These are phyloP conservation scores for Tuber brumale DNA, from an alignment of 495 filamentous ascomycete genomes.

Conservation along the genomic window DNA sequence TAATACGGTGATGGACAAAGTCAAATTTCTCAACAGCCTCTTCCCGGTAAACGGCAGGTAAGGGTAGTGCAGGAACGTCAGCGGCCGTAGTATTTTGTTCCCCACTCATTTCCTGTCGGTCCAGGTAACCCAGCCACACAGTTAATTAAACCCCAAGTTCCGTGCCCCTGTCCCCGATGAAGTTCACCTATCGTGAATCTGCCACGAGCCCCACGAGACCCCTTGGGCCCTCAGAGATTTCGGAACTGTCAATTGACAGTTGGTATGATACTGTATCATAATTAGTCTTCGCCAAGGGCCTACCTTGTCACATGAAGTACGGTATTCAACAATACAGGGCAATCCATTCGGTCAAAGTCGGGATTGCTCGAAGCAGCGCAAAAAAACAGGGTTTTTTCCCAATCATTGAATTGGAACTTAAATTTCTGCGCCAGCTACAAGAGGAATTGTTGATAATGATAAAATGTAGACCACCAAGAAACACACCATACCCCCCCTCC, in stretches of 20 bases:
- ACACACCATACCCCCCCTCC: constrained; percentile 16
- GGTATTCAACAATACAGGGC: neutral
- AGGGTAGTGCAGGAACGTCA: neutral
- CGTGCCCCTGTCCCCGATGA: neutral
- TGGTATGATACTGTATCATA: neutral
- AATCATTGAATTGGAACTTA: neutral
- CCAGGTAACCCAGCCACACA: neutral
- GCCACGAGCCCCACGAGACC: neutral
- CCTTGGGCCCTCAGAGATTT: neutral
- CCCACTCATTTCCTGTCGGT: neutral
- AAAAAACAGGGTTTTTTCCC: neutral
- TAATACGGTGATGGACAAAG: neutral
- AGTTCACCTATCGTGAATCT: neutral
- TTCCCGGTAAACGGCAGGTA: neutral
- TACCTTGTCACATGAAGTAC: no score
- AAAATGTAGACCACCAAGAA: constrained; percentile 7
- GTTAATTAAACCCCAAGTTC: neutral
- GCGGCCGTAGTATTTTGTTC: neutral
- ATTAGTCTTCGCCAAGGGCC: neutral
- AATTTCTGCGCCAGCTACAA: neutral
- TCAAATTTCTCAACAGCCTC: neutral
- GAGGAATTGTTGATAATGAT: neutral
- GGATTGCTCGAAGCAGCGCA: neutral
- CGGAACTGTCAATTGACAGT: neutral
- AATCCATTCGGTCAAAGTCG: neutral